Evolutionary conservation across 2,329 filamentous ascomycete species (phyloP).

Genomic region (Ophiostoma australiae): DNA sequence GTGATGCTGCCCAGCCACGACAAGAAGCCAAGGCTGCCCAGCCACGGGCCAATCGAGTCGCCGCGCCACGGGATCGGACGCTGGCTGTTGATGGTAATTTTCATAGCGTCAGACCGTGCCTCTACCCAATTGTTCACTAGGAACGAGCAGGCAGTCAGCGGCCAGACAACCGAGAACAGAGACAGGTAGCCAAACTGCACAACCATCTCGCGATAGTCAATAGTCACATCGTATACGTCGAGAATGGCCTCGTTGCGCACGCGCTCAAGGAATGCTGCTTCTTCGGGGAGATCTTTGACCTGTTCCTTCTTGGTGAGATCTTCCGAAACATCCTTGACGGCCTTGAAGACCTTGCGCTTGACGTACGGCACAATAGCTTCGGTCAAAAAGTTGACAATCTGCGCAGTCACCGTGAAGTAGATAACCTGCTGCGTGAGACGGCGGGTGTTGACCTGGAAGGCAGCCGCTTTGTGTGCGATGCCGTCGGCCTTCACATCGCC

Average conservation of each 20-base stretch:
- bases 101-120: slow-evolving; percentile 81
- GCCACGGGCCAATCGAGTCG: slow-evolving; percentile 91
- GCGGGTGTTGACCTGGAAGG: slow-evolving; percentile 75
- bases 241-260: slow-evolving; percentile 80
- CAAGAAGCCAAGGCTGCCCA: slow-evolving; percentile 80
- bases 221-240: slow-evolving; percentile 80
- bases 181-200: slow-evolving; percentile 82
- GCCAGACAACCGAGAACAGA: slow-evolving; percentile 91
- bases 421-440: slow-evolving; percentile 87
- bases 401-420: slow-evolving; percentile 91
- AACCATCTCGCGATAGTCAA: slow-evolving; percentile 90
- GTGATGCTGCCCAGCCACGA: slow-evolving; percentile 90
- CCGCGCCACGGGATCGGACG: slow-evolving; percentile 84
- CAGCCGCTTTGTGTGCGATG: slow-evolving; percentile 37
- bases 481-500: slow-evolving; percentile 60
- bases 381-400: slow-evolving; percentile 79
- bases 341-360: slow-evolving; percentile 72
- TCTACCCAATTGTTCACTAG: slow-evolving; percentile 95
- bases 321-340: slow-evolving; percentile 69
- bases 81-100: slow-evolving; percentile 85
- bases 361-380: slow-evolving; percentile 81
- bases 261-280: slow-evolving; percentile 71
- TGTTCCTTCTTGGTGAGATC: slow-evolving; percentile 46
- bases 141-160: slow-evolving; percentile 83
- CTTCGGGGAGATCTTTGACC: slow-evolving; percentile 63